These are phyloP conservation scores for Mikania micrantha DNA, from an alignment of 129 eudicot species.

Conservation along the genomic window DNA sequence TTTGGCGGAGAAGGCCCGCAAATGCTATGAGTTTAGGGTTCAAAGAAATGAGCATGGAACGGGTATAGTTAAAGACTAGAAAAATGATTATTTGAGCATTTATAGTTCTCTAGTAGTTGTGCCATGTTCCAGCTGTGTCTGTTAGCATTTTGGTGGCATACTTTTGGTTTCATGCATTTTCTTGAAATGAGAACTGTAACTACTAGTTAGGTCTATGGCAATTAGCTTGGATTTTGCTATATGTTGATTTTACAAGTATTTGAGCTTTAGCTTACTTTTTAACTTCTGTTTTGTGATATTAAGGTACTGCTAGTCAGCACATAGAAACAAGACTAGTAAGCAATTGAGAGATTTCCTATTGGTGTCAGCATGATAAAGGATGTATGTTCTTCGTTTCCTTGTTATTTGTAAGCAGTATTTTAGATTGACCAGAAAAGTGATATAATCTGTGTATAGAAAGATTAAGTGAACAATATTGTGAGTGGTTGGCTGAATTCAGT, in stretches of 20 bases:
- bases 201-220: not conserved
- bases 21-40: constrained; percentile 12
- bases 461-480: not conserved
- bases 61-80: constrained; percentile 4
- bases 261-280: not conserved
- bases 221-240: not conserved
- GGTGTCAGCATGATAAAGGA: not conserved
- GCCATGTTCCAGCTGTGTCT: no score
- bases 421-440: no score
- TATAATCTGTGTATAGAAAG: not conserved
- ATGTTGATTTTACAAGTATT: not conserved
- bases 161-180: not conserved
- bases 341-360: not conserved
- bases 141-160: no score
- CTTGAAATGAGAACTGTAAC: not conserved
- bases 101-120: no score
- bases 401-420: not conserved
- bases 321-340: not conserved
- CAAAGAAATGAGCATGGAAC: not conserved
- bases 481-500: not conserved
- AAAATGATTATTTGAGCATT: not conserved
- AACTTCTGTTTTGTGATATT: not conserved
- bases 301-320: not conserved
- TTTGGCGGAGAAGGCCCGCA: constrained; percentile 13
- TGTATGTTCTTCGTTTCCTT: not conserved